These are phyloP conservation scores for Triangularia verruculosa DNA, from an alignment of 2,329 filamentous ascomycete species.

Conservation along the genomic window DNA sequence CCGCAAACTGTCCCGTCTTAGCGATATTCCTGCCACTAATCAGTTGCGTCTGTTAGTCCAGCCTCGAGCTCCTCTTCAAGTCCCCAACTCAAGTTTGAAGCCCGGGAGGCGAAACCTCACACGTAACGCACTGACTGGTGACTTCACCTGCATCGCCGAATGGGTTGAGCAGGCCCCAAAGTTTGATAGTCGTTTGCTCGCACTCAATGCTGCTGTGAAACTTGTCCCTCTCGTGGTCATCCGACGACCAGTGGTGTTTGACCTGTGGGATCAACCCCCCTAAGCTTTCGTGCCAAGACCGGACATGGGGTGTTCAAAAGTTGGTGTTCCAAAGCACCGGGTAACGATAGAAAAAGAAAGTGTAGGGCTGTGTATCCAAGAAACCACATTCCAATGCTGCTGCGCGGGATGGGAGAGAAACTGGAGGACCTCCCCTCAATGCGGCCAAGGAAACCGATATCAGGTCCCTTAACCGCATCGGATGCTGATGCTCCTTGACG, in stretches of 20 bases:
- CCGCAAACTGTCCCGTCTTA: neutral
- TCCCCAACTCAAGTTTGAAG: neutral
- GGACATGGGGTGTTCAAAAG: slow-evolving; percentile 4
- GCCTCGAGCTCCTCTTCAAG: neutral
- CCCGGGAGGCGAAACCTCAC: neutral
- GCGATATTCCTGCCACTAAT: slow-evolving; percentile 1
- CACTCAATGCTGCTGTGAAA: slow-evolving; percentile 20
- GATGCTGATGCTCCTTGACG: slow-evolving; percentile 4
- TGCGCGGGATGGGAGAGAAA: neutral
- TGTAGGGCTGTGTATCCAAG: neutral
- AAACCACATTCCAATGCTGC: slow-evolving; percentile 3
- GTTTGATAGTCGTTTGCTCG: slow-evolving; percentile 1
- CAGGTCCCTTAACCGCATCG: slow-evolving; percentile 11
- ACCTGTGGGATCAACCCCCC: neutral
- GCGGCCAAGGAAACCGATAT: neutral
- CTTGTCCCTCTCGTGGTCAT: slow-evolving; percentile 13
- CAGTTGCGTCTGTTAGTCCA: neutral
- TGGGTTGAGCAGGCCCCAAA: neutral
- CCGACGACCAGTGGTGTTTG: slow-evolving; percentile 7
- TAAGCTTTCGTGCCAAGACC: neutral
- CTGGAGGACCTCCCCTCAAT: neutral
- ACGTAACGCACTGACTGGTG: neutral
- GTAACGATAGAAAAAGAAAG: neutral
- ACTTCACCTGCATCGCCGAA: neutral
- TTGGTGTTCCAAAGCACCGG: slow-evolving; percentile 1